Conservation (phyloP, 306 rosid species). For the Mucuna pruriens region DNA sequence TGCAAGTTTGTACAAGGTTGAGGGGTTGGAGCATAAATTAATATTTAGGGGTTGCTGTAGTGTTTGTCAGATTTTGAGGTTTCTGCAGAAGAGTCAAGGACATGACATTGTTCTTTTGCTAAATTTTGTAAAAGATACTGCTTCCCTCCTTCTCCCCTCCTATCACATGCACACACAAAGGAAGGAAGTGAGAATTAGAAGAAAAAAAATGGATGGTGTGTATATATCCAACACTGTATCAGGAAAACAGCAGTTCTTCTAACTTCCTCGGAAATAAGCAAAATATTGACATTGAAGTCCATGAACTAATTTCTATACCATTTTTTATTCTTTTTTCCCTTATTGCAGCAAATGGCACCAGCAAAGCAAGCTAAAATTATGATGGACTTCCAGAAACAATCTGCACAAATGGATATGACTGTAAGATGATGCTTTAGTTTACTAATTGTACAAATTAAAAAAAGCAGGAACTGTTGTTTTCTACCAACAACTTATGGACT, state of each 20-base stretch:
- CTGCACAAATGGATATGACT: constrained; percentile 99
- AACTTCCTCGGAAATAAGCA: not conserved
- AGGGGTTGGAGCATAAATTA: constrained; percentile 22
- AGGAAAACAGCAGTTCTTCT: constrained; percentile 26
- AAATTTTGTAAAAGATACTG: constrained; percentile 17
- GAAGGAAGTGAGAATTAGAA: not conserved
- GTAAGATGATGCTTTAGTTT: constrained; percentile 59
- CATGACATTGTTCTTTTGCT: constrained; percentile 11
- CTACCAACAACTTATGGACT: constrained; percentile 32
- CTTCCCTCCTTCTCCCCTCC: not conserved
- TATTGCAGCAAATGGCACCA: constrained; percentile 94
- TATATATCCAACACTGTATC: constrained; percentile 5
- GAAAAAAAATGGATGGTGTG: not conserved
- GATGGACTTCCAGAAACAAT: constrained; percentile 89
- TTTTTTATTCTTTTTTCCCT: not conserved
- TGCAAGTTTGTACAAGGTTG: constrained; percentile 27
- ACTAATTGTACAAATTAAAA: constrained; percentile 7
- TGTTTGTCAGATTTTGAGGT: constrained; percentile 29
- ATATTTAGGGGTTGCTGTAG: constrained; percentile 9
- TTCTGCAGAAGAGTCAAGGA: constrained; percentile 18
- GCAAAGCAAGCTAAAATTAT: constrained; percentile 83
- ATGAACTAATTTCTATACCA: not conserved
- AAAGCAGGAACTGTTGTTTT: not conserved
- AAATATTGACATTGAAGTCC: constrained; percentile 23
- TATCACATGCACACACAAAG: not conserved